A percentile compares a stretch with the other conserved stretches of the same genome.
Evolutionary conservation across 768 basidiomycete genomes (phyloP).

Genomic region (Lentinula detonsa): DNA sequence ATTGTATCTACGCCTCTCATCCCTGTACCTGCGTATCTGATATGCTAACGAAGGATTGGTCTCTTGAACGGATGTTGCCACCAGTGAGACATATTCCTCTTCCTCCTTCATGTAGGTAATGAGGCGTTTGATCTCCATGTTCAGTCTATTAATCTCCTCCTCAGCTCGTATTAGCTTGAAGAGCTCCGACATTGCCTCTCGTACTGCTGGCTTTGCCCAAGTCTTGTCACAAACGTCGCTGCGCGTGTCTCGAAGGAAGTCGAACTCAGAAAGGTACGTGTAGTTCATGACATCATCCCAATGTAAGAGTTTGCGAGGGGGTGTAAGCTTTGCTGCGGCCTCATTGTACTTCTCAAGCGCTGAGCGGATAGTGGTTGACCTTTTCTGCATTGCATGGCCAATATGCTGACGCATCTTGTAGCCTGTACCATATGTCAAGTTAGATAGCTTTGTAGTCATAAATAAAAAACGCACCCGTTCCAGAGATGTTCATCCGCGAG

Average conservation of each 20-base stretch:
- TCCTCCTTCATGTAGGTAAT: conserved; percentile 2
- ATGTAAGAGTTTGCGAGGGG: not conserved
- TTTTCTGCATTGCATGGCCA: conserved; percentile 12
- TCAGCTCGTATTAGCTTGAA: conserved; percentile 11
- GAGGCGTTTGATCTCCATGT: conserved; percentile 13
- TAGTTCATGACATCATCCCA: not conserved
- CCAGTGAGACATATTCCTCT: not conserved
- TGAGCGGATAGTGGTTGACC: not conserved
- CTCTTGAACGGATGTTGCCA: not conserved
- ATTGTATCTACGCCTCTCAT: not conserved
- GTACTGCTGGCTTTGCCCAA: not conserved
- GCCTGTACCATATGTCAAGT: conserved; percentile 10
- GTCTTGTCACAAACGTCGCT: not conserved
- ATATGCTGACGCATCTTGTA: conserved; percentile 24
- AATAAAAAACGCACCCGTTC: conserved; percentile 18
- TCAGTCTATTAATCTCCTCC: conserved; percentile 12
- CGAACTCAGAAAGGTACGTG: not conserved
- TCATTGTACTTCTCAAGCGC: not conserved
- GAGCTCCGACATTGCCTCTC: conserved; percentile 4
- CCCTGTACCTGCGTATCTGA: not conserved
- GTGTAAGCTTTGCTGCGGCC: not conserved
- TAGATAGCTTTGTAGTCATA: not conserved
- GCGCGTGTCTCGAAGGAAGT: not conserved
- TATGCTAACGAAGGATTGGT: not conserved
- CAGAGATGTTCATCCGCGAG: conserved; percentile 9